Base-by-base conservation (phyloP, 106 monocot species). In the Acorus calamus region DNA sequence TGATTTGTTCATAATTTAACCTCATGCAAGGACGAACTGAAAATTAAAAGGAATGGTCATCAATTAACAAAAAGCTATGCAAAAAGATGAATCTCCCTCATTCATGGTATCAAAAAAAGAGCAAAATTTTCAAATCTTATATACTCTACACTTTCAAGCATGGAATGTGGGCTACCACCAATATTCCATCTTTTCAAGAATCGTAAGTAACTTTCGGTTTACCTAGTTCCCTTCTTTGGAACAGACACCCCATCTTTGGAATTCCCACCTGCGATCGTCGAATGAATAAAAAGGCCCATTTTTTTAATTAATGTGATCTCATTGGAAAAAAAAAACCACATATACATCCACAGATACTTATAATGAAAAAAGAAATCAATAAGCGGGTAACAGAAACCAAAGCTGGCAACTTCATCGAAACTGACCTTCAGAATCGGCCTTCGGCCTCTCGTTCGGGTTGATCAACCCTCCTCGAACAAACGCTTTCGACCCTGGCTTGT, bases 181-280 rank as follows among this genome's bases (percentile, higher is more conserved):
- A 65, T 71, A 91, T 77, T 76, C 80, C 85, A 76, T 68, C 75
- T 84, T 71, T 69, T 73, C 28, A 67, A 75, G 60, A 82, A 87
- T 82, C 74, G 28, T 28, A 78, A 88, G 69, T 80, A 82, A 69
- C 67, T 84, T 68, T 56, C 28, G 28, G 74, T 65, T 99, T 99
- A 99, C 98, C 98, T 99, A 99, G 85, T 99, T 80, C 98, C 98
- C 85, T 99, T 99, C 98, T 99, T 92, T 84, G 98, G 83, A 92
- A 99, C 81, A 99, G 98, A 92, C 78, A 74, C 73, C 70, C 92
- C 98, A 82, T 99, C 98, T 99, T 92, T 99, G 88, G 98, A 88
- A 81, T 92, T 92, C 86, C 91, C 91, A 99, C 98, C 98, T 99
- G 98, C 81, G 79, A 99, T 99, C 76, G 79, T 68, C 76, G 93